Conservation (phyloP, 371 early-diverging fungal species). For the Massospora cicadina region DNA sequence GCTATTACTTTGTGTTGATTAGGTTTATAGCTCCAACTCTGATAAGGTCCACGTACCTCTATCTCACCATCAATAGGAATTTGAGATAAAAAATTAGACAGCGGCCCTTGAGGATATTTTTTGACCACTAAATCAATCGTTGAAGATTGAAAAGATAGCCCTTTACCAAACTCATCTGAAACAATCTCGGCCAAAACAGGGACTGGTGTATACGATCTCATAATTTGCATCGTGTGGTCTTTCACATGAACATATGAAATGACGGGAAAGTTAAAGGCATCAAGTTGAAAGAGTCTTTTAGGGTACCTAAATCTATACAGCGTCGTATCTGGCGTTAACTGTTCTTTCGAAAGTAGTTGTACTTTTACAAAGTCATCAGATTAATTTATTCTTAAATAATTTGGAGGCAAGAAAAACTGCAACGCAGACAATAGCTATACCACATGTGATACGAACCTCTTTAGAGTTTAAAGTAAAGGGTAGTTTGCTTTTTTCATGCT, state of each 20-base stretch:
- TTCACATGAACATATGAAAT: background rate
- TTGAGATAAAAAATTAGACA: background rate
- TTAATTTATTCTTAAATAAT: no score
- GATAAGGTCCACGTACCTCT: slow-evolving; percentile 3
- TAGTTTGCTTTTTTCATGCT: no score
- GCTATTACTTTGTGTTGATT: background rate
- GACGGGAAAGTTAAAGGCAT: background rate
- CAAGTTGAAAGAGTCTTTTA: background rate
- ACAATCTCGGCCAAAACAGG: background rate
- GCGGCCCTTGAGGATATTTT: background rate
- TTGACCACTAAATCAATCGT: background rate
- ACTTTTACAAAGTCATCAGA: background rate
- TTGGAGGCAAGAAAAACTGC: no score
- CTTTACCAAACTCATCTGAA: background rate
- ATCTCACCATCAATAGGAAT: background rate
- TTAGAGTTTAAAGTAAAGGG: no score
- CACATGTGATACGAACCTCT: no score
- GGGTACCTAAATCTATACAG: background rate
- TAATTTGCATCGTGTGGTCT: slow-evolving; percentile 2
- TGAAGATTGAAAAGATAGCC: background rate
- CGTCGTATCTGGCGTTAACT: background rate
- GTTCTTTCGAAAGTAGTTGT: background rate
- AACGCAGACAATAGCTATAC: no score
- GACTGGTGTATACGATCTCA: background rate
- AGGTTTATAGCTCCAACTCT: background rate